These are phyloP conservation scores for Xylaria sp. DNA, from an alignment of 495 filamentous ascomycete species.

Conservation along the genomic window DNA sequence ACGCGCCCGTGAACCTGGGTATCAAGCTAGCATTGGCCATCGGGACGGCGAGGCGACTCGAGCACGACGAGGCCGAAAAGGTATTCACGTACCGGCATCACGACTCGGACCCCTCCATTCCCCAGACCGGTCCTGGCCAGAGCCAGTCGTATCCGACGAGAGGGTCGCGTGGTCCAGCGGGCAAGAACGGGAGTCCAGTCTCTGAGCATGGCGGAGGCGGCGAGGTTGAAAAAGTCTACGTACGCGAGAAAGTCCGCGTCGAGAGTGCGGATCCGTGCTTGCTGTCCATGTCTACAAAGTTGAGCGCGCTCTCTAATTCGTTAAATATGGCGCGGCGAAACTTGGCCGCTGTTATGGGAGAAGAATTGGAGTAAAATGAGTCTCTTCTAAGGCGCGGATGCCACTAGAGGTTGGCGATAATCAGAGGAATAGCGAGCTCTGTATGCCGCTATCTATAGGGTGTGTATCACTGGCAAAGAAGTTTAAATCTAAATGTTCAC, in stretches of 20 bases:
- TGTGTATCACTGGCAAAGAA: neutral
- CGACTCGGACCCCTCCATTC: slow-evolving; percentile 17
- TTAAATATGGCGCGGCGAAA: slow-evolving; percentile 71
- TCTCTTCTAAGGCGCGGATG: neutral
- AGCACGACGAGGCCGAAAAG: slow-evolving; percentile 82
- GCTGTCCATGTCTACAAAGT: slow-evolving; percentile 85
- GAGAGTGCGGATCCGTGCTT: slow-evolving; percentile 92
- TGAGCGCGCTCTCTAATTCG: slow-evolving; percentile 79
- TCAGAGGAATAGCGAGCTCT: neutral
- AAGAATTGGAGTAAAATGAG: slow-evolving; percentile 47
- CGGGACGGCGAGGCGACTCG: slow-evolving; percentile 65
- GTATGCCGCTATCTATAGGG: too few species aligned
- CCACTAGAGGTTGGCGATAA: neutral
- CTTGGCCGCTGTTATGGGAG: slow-evolving; percentile 82
- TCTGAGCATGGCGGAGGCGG: neutral
- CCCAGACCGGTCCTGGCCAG: neutral
- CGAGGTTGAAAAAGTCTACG: slow-evolving; percentile 68
- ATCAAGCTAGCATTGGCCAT: slow-evolving; percentile 61
- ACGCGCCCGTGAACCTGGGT: slow-evolving; percentile 55
- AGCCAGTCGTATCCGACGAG: slow-evolving; percentile 15
- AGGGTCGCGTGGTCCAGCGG: slow-evolving; percentile 3
- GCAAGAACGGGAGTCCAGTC: slow-evolving; percentile 5
- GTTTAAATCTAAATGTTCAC: neutral
- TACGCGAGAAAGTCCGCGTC: slow-evolving; percentile 87
- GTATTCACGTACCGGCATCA: slow-evolving; percentile 65